A percentile compares a stretch with the other conserved stretches of the same genome.
These are phyloP conservation scores for Eucalyptus shirleyi DNA, from an alignment of 345 rosid genomes.

Conservation along the genomic window DNA sequence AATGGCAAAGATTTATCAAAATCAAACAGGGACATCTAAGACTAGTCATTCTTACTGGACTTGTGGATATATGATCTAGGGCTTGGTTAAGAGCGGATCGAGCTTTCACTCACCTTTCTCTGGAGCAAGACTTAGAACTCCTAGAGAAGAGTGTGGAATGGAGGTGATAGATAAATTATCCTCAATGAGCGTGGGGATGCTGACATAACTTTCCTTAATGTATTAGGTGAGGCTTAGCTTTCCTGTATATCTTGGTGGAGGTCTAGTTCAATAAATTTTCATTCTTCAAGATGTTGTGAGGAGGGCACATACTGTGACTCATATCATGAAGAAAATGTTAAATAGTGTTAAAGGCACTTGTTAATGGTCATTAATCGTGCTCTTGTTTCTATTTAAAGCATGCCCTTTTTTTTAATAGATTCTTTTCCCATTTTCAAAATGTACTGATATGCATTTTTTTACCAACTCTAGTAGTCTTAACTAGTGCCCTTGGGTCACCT, in stretches of 20 bases:
- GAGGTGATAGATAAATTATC: not conserved
- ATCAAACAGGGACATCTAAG: not conserved
- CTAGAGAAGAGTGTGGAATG: not conserved
- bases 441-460: not conserved
- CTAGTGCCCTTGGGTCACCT: not conserved
- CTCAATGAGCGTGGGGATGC: not conserved
- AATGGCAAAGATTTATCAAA: not conserved
- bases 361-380: not conserved
- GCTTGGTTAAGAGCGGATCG: not conserved
- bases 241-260: not conserved
- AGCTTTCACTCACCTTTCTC: not conserved
- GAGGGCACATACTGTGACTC: not conserved
- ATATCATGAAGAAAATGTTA: not conserved
- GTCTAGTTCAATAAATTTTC: not conserved
- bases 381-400: not conserved
- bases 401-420: not conserved
- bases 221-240: not conserved
- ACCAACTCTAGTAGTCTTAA: not conserved
- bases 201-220: not conserved
- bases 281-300: not conserved
- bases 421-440: not conserved
- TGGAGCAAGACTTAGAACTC: not conserved
- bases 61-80: not conserved
- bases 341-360: not conserved
- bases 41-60: not conserved